A percentile compares a stretch with the other conserved stretches of the same genome.
Conservation (phyloP, 1,139 yeast species). For the Hansenula lynferdii region DNA sequence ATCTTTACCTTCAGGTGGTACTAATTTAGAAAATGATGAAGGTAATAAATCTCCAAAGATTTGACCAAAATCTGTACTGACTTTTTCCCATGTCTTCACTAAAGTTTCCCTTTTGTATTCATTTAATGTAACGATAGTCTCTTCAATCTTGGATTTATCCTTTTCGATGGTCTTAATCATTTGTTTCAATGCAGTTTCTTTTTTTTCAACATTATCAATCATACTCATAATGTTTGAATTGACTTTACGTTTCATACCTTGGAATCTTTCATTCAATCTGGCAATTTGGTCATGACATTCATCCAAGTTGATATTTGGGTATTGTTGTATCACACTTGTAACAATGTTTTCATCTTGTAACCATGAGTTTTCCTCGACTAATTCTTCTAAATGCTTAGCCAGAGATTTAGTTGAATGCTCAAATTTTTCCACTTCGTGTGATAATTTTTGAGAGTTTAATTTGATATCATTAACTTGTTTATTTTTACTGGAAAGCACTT, state of each 20-base stretch:
- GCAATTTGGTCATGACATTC: constrained; percentile 56
- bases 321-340: constrained; percentile 47
- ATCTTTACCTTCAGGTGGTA: constrained; percentile 72
- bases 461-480: constrained; percentile 46
- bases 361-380: constrained; percentile 66
- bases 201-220: constrained; percentile 92
- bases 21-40: constrained; percentile 86
- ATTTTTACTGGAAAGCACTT: constrained; percentile 46
- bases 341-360: constrained; percentile 58
- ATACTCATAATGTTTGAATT: constrained; percentile 88
- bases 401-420: constrained; percentile 38
- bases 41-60: constrained; percentile 88
- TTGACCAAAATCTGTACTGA: constrained; percentile 84
- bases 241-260: constrained; percentile 78
- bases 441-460: constrained; percentile 52
- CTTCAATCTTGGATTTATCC: constrained; percentile 86
- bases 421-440: constrained; percentile 62
- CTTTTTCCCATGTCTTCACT: constrained; percentile 80
- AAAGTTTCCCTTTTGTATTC: constrained; percentile 84
- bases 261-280: constrained; percentile 56
- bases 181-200: constrained; percentile 68
- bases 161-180: constrained; percentile 88
- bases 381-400: constrained; percentile 39
- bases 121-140: constrained; percentile 80
- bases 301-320: constrained; percentile 58